Conservation (phyloP, 139 green algal species). For the Haematococcus sp. region DNA sequence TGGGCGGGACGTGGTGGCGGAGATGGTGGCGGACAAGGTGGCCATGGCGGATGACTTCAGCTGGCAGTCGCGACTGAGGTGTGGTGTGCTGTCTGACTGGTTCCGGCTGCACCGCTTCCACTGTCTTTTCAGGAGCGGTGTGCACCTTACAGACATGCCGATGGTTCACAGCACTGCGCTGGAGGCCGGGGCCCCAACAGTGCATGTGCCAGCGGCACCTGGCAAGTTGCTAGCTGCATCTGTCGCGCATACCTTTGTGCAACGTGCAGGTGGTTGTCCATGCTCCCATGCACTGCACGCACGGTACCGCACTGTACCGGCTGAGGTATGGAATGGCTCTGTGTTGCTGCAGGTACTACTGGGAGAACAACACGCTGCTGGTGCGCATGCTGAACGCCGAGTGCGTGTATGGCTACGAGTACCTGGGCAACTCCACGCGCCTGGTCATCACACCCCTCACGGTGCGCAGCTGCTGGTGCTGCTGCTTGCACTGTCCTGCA, state of each 20-base stretch:
- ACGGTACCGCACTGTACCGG: neutral
- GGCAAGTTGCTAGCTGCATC: neutral
- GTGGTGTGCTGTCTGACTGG: too few species aligned
- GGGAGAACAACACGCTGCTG: conserved; percentile 41
- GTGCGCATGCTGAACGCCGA: conserved; percentile 69
- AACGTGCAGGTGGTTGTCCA: neutral
- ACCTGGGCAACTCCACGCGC: conserved; percentile 70
- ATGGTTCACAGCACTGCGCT: neutral
- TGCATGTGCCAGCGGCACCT: neutral
- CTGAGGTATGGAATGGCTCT: too few species aligned
- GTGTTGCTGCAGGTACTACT: conserved; percentile 37
- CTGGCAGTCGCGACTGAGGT: conserved; percentile 41
- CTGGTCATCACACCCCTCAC: conserved; percentile 85
- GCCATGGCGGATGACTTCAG: conserved; percentile 37
- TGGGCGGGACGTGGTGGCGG: conserved; percentile 53
- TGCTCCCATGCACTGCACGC: neutral
- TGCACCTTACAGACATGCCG: neutral
- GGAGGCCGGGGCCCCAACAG: neutral
- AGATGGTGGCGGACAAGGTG: conserved; percentile 55
- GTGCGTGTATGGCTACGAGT: conserved; percentile 72
- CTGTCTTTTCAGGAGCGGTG: neutral
- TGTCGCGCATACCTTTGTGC: neutral
- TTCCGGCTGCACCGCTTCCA: too few species aligned
- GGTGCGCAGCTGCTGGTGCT: too few species aligned
- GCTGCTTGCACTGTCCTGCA: too few species aligned